Evolutionary conservation across 306 rosid genomes (phyloP), one percentile per base, ranked within the genome.

Genomic region (Sicyos edulis): DNA sequence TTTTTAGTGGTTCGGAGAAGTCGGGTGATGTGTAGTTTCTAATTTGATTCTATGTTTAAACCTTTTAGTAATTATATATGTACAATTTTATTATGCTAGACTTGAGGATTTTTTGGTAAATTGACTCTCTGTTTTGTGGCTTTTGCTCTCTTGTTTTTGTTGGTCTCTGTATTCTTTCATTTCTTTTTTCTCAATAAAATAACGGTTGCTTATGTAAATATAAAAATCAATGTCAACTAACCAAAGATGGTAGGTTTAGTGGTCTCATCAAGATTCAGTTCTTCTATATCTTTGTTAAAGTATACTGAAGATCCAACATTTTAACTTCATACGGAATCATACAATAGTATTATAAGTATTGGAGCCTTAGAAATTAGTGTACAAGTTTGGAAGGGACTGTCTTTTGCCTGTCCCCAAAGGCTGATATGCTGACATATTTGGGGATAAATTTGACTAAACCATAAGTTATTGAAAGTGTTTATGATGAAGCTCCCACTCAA

Each of bases 401-500:
- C 73, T 50, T 50, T 69, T 69, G 45, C 58, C 45, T 24, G 45
- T 50, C 59, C 24, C 73, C 73, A 69, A 69, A 50, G 73, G 73
- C 47, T 69, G 21, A 14, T 13, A 24, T 69, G 73, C 59, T 69
- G 58, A 47, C 55, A 63, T 40, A 29, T 8, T 21, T 22, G 21
- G 57, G 55, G 72, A 67, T 45, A 49, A 67, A 47, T 45, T 19
- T 67, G 56, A 50, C 24, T 26, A 16, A 69, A 69, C 50, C 45
- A 50, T 69, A 69, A 45, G 58, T 69, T 69, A 24, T 69, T 69
- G 58, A 26, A 56, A 69, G 58, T 69, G 73, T 69, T 14, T 52
- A 24, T 69, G 73, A 69, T 69, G 57, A 50, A 69, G 24, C 59
- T 50, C 73, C 59, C 73, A 69, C 73, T 69, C 52, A 24, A 22